Conservation (phyloP, 163 green algal genomes). For the Scenedesmus sp. region DNA sequence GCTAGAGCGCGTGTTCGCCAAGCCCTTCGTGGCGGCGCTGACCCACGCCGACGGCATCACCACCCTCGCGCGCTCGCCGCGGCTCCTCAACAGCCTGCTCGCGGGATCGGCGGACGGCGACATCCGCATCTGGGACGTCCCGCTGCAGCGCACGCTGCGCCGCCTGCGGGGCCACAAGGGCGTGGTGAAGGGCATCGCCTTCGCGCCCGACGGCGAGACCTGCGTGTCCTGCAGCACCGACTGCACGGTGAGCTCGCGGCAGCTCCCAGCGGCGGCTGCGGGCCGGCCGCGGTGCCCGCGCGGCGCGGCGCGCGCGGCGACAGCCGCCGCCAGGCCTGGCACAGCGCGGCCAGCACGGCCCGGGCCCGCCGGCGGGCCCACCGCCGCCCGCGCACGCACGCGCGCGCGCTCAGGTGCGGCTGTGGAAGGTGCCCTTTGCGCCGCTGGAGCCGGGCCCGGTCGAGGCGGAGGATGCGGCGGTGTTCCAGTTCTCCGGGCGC, state of each 20-base stretch:
- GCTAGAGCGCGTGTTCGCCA: conserved; percentile 94
- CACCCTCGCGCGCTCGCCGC: conserved; percentile 83
- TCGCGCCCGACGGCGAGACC: conserved; percentile 82
- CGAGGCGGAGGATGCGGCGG: conserved; percentile 61
- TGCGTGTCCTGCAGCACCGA: conserved; percentile 87
- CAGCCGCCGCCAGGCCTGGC: too few relatives aligned
- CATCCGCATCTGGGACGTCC: conserved; percentile 85
- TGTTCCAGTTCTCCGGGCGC: conserved; percentile 84
- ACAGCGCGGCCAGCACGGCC: too few relatives aligned
- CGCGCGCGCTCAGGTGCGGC: conserved; percentile 21
- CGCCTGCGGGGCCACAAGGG: conserved; percentile 85
- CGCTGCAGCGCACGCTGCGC: conserved; percentile 65
- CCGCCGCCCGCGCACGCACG: too few relatives aligned
- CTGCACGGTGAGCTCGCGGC: conserved; percentile 85
- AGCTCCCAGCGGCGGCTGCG: neutral
- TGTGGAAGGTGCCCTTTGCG: conserved; percentile 90
- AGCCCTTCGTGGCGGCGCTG: conserved; percentile 94
- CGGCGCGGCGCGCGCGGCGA: neutral
- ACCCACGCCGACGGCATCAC: conserved; percentile 93
- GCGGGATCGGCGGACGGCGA: conserved; percentile 77
- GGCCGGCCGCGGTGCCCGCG: conserved; percentile 35
- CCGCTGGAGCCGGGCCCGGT: conserved; percentile 75
- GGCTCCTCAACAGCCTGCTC: conserved; percentile 85
- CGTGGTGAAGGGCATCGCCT: conserved; percentile 80
- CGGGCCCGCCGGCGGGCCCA: too few relatives aligned